These are phyloP conservation scores for Picea mariana DNA, from an alignment of 83 land plant species.

Conservation along the genomic window DNA sequence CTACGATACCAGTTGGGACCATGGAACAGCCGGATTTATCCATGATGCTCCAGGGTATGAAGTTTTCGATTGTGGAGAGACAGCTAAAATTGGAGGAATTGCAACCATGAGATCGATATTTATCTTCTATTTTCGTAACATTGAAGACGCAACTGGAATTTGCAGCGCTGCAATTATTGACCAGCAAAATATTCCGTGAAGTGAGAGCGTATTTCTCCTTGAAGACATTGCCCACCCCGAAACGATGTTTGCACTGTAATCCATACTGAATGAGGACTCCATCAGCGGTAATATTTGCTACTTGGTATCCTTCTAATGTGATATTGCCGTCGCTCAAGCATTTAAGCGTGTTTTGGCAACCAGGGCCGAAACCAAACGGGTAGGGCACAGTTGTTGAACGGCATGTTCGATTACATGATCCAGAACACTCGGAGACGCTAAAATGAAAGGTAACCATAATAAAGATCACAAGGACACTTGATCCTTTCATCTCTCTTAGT, in stretches of 20 bases:
- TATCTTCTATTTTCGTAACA: neutral
- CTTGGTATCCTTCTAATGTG: slow-evolving; percentile 18
- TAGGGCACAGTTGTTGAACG: slow-evolving; percentile 22
- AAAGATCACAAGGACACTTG: neutral
- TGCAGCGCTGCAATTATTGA: slow-evolving; percentile 27
- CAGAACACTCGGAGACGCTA: neutral
- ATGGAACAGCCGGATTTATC: slow-evolving; percentile 7
- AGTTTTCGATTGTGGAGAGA: slow-evolving; percentile 14
- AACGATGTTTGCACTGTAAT: slow-evolving; percentile 18
- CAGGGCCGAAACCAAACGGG: slow-evolving; percentile 56
- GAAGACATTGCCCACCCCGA: slow-evolving; percentile 16
- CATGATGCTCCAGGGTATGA: neutral
- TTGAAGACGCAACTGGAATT: neutral
- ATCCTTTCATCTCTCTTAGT: slow-evolving; percentile 1
- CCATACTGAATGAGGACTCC: slow-evolving; percentile 27
- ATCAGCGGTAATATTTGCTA: slow-evolving; percentile 35
- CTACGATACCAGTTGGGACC: slow-evolving; percentile 29
- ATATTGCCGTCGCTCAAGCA: slow-evolving; percentile 18
- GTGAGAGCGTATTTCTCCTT: slow-evolving; percentile 34
- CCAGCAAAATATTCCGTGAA: slow-evolving; percentile 29
- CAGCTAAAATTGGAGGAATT: slow-evolving; percentile 26
- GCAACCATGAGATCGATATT: neutral
- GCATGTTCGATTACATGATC: slow-evolving; percentile 20
- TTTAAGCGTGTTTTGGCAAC: slow-evolving; percentile 29
- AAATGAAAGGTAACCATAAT: neutral